phyloP scores from a whole-genome alignment of 108 stramenopile species.

The Cyclotella atomus region DNA sequence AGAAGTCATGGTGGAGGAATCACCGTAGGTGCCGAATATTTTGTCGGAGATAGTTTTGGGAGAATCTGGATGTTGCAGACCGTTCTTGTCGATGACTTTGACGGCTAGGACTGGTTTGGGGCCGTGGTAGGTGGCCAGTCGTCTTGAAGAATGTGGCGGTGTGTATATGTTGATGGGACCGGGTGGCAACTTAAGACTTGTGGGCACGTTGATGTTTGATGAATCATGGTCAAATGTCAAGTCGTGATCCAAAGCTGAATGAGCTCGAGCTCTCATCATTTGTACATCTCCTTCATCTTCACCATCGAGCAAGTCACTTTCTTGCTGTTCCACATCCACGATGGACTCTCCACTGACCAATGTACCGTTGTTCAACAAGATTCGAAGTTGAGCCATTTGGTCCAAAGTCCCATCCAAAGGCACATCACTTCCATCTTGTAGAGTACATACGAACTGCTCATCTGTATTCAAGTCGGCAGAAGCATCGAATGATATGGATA shows the following conservation, averaged over 20 bases:
- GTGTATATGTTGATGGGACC: background rate
- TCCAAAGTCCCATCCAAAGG: background rate
- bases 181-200: background rate
- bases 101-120: slow-evolving; percentile 19
- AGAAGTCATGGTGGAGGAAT: slow-evolving; percentile 36
- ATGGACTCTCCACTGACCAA: background rate
- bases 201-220: background rate
- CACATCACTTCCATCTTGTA: background rate
- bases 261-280: background rate
- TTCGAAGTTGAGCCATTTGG: slow-evolving; percentile 5
- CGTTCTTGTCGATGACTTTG: slow-evolving; percentile 1
- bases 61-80: background rate
- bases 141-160: background rate
- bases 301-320: too few species aligned
- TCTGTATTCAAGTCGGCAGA: background rate
- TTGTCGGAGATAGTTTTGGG: background rate
- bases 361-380: slow-evolving; percentile 4
- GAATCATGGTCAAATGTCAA: background rate
- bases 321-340: background rate
- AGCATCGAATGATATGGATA: background rate
- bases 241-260: background rate
- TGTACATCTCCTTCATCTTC: background rate
- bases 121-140: slow-evolving; percentile 9
- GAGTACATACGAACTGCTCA: slow-evolving; percentile 4
- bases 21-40: slow-evolving; percentile 29